These are phyloP conservation scores for Xylaria cubensis DNA, from an alignment of 495 filamentous ascomycete species.

Conservation along the genomic window DNA sequence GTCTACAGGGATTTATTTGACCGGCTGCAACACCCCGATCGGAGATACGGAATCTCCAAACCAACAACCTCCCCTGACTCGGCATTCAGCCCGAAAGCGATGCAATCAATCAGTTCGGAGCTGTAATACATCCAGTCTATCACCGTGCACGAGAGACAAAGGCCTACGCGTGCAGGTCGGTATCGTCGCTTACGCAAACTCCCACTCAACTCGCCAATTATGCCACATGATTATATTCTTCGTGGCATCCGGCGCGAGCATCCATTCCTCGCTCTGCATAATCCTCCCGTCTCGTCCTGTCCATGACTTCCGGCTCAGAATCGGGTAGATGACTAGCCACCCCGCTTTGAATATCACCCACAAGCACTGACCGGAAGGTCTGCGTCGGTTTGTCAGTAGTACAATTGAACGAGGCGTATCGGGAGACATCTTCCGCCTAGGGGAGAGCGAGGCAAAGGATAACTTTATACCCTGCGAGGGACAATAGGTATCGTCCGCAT, in stretches of 20 bases:
- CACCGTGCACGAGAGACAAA: constrained; percentile 45
- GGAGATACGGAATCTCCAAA: constrained; percentile 41
- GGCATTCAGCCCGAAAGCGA: constrained; percentile 48
- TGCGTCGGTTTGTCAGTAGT: neutral
- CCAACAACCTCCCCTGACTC: constrained; percentile 38
- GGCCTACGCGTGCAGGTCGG: neutral
- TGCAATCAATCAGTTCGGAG: constrained; percentile 42
- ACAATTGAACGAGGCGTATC: neutral
- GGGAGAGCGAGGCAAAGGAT: neutral
- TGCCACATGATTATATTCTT: neutral
- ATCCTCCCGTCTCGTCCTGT: too few species aligned
- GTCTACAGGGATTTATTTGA: neutral
- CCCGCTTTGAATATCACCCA: constrained; percentile 6
- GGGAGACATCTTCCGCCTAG: neutral
- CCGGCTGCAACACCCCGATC: neutral
- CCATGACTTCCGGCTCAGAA: constrained; percentile 29
- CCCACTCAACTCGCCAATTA: constrained; percentile 7
- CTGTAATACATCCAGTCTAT: constrained; percentile 44
- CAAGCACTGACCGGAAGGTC: neutral
- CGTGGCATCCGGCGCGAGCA: too few species aligned
- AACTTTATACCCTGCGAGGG: too few species aligned
- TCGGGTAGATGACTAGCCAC: constrained; percentile 31
- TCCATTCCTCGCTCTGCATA: neutral
- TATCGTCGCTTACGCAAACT: neutral
- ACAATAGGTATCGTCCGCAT: too few species aligned